These are phyloP conservation scores for Candida taoyuanica DNA, from an alignment of 805 yeast genomes.

Conservation along the genomic window DNA sequence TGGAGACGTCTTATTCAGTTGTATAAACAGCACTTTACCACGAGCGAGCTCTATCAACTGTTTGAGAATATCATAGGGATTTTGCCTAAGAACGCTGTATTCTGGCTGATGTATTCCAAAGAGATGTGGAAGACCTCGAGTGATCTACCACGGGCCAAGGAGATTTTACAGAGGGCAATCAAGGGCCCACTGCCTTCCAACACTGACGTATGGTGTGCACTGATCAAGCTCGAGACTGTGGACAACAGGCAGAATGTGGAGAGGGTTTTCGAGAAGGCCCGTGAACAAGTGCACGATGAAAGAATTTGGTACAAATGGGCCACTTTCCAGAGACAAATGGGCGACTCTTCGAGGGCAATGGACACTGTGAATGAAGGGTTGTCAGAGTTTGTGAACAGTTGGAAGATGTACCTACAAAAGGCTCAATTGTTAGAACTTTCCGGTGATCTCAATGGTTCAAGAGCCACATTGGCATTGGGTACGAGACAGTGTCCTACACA, in stretches of 20 bases:
- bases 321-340: constrained; percentile 41
- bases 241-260: constrained; percentile 34
- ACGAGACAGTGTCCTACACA: constrained; percentile 42
- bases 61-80: constrained; percentile 50
- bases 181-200: constrained; percentile 35
- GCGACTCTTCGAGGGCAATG: constrained; percentile 34
- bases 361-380: constrained; percentile 43
- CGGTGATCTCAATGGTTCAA: constrained; percentile 35
- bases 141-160: constrained; percentile 48
- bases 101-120: constrained; percentile 69
- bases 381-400: constrained; percentile 40
- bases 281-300: constrained; percentile 33
- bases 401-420: constrained; percentile 56
- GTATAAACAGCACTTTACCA: constrained; percentile 29
- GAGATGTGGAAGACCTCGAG: constrained; percentile 50
- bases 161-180: constrained; percentile 47
- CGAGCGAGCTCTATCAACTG: constrained; percentile 34
- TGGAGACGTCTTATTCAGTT: constrained; percentile 47
- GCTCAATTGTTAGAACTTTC: constrained; percentile 46
- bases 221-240: constrained; percentile 57
- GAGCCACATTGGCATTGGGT: constrained; percentile 45
- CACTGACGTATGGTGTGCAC: constrained; percentile 65
- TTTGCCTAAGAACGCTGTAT: constrained; percentile 45
- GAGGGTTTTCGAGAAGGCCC: constrained; percentile 37
- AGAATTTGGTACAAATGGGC: constrained; percentile 62